Evolutionary conservation across 1,139 yeast genomes (phyloP).

Genomic region (Geotrichum candidum): DNA sequence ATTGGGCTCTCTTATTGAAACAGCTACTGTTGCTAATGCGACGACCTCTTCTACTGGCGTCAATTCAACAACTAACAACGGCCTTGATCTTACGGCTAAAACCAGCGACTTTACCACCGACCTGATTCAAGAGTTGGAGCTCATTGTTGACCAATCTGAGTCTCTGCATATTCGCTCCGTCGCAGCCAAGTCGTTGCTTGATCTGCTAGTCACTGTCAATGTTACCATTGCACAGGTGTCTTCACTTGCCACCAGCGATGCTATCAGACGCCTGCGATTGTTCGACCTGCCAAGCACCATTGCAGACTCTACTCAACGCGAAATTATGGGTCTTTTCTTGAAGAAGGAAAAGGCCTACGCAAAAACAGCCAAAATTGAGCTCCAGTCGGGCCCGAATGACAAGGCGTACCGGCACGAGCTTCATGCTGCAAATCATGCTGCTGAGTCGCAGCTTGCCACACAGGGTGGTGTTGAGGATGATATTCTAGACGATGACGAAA

Average conservation of each 20-base stretch:
- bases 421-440: background rate
- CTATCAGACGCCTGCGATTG: conserved; percentile 6
- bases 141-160: conserved; percentile 12
- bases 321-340: conserved; percentile 23
- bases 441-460: background rate
- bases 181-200: conserved; percentile 16
- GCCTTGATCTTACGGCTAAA: conserved; percentile 12
- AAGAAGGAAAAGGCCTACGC: conserved; percentile 23
- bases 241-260: conserved; percentile 6
- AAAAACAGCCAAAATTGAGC: conserved; percentile 13
- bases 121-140: conserved; percentile 15
- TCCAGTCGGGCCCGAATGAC: conserved; percentile 18
- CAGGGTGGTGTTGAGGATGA: background rate
- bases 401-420: conserved; percentile 6
- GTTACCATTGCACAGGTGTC: conserved; percentile 17
- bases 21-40: conserved; percentile 8
- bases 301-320: conserved; percentile 15
- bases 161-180: conserved; percentile 14
- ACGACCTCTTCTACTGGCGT: background rate
- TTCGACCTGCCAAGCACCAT: conserved; percentile 16
- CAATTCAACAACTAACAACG: background rate
- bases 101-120: conserved; percentile 9
- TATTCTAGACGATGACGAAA: background rate
- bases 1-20: conserved; percentile 18
- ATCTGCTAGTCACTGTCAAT: conserved; percentile 16